Evolutionary conservation across 148 eudicot genomes (phyloP), one percentile per base, ranked within the genome.

Genomic region (Polygonum maritimum): DNA sequence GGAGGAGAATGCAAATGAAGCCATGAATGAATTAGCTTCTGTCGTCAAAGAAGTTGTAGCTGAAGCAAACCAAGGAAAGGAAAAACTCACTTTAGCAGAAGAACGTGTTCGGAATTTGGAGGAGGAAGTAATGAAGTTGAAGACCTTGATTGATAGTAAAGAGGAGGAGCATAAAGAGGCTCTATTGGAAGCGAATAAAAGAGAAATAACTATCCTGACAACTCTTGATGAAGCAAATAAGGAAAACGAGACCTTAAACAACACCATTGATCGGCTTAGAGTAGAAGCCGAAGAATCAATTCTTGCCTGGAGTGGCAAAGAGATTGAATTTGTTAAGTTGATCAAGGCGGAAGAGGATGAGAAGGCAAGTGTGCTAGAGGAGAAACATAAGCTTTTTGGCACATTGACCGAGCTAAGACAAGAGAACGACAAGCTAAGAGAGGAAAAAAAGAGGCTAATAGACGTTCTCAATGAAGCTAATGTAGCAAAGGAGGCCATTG

Each of bases 401-500:
- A 74, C 86, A 0, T 38, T 85, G 18, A 77, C 67, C 5, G 78
- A 83, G 57, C 83, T 79, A 0, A 87, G 89, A 55, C 78, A 49
- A 6, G 79, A 73, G 38, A 79, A 73, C 7, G 83, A 81, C 67
- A 71, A 81, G 7, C 82, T 89, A 1, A 86, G 79, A 79, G 96
- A 92, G 38, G 97, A 94, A 75, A 85, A 54, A 65, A 74, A 62
- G 74, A 94, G 92, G 49, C 69, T 92, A 77, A 85, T 93, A 80
- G 96, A 90, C 48, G 88, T 90, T 75, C 84, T 94, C 3, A 90
- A 87, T 48, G 96, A 94, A 74, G 86, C 96, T 9, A 85, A 85
- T 74, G 96, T 86, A n/a, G 97, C 97, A 15, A 92, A 87, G 81
- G 98, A 91, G 78, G 97, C 97, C 39, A 86, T 95, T 5, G 79